phyloP scores from a whole-genome alignment of 164 flowering plant genomes.

The Nymphaea colorata region DNA sequence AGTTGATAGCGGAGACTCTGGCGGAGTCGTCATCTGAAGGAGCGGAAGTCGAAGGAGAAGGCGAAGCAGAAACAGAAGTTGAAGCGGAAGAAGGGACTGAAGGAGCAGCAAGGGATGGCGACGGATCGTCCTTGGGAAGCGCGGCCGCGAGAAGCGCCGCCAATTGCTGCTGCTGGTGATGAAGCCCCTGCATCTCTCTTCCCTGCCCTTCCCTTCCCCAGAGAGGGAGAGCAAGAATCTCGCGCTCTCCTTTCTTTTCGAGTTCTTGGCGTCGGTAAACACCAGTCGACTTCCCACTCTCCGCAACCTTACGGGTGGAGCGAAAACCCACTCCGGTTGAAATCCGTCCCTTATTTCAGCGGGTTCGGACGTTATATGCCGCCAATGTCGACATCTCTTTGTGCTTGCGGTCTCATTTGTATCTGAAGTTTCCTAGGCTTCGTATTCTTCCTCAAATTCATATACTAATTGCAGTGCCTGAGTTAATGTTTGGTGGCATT shows the following conservation, averaged over 20 bases:
- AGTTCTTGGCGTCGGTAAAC: neutral
- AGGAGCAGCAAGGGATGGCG: conserved; percentile 4
- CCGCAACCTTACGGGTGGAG: neutral
- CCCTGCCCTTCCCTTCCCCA: neutral
- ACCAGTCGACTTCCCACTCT: neutral
- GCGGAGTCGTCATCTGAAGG: conserved; percentile 37
- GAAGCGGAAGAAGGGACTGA: neutral
- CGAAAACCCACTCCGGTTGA: too few species aligned
- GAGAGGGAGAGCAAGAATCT: neutral
- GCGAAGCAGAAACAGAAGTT: neutral
- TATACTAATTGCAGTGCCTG: too few species aligned
- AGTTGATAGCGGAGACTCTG: conserved; percentile 60
- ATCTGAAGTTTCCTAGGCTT: too few species aligned
- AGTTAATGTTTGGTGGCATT: too few species aligned
- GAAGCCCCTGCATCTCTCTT: conserved; percentile 73
- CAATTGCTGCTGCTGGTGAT: conserved; percentile 80
- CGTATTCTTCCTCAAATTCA: too few species aligned
- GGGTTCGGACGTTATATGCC: too few species aligned
- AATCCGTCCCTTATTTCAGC: too few species aligned
- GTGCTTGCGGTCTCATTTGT: too few species aligned
- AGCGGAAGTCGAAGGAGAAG: conserved; percentile 5
- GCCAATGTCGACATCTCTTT: too few species aligned
- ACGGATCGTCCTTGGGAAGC: conserved; percentile 47
- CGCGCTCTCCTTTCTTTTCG: too few species aligned
- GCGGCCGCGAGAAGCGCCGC: conserved; percentile 72